Percentiles rank a stretch among this genome's conserved stretches.
Conservation (phyloP, 139 green algal species). For the Klebsormidium nitens region DNA sequence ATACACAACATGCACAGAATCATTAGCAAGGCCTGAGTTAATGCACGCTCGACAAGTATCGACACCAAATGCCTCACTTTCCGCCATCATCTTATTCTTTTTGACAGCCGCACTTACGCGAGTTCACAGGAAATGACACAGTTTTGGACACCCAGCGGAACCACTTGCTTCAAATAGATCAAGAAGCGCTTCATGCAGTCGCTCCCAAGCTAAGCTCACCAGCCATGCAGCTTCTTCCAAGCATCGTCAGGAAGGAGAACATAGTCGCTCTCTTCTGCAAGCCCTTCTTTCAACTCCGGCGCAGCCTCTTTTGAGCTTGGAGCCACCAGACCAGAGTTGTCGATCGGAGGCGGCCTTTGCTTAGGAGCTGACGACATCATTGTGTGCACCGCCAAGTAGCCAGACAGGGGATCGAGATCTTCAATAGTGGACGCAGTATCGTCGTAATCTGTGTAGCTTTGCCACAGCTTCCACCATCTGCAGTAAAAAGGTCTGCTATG, state of each 20-base stretch:
- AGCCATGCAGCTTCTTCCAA: conserved; percentile 14
- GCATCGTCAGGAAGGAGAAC: conserved; percentile 1
- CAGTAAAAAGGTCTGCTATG: neutral
- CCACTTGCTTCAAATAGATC: neutral
- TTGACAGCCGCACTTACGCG: neutral
- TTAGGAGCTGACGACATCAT: neutral
- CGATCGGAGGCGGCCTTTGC: neutral
- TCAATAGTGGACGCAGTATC: neutral
- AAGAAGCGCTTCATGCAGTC: neutral
- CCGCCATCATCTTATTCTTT: neutral
- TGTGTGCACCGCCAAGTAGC: neutral
- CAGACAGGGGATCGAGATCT: neutral
- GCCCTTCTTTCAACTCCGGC: neutral
- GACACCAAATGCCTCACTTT: too few species aligned
- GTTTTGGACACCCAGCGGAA: neutral
- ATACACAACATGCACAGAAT: too few species aligned
- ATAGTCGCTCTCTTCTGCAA: conserved; percentile 13
- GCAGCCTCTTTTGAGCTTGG: neutral
- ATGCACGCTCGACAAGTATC: too few species aligned
- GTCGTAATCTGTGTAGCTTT: conserved; percentile 8
- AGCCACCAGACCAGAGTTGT: conserved; percentile 8
- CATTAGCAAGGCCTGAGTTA: too few species aligned
- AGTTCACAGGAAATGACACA: conserved; percentile 1
- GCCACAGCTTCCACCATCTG: conserved; percentile 25
- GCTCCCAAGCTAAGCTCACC: neutral